Conservation (phyloP, 768 basidiomycete species). For the Lanmaoa pseudosensibilis region DNA sequence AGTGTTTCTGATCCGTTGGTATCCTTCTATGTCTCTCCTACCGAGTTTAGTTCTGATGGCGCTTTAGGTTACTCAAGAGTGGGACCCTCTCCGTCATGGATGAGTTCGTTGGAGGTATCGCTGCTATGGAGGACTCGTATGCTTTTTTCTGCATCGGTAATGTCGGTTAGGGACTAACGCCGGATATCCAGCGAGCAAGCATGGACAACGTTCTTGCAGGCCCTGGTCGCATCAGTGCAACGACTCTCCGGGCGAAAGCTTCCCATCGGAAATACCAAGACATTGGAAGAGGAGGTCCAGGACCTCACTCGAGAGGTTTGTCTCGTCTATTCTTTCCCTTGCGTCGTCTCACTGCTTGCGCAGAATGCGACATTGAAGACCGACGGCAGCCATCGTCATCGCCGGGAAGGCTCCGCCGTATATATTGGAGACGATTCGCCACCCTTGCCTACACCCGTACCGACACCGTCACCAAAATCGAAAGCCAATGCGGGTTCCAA, state of each 20-base stretch:
- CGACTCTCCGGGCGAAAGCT: constrained; percentile 65
- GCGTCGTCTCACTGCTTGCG: background rate
- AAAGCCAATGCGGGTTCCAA: constrained; percentile 45
- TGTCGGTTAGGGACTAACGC: constrained; percentile 15
- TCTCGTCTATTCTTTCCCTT: background rate
- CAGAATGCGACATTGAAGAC: constrained; percentile 13
- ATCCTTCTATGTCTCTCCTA: background rate
- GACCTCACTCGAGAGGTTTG: constrained; percentile 63
- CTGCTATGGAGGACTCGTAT: constrained; percentile 63
- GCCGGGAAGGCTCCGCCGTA: constrained; percentile 17
- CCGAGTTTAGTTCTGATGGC: constrained; percentile 2
- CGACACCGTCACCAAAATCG: constrained; percentile 27
- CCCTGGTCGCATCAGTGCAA: constrained; percentile 59
- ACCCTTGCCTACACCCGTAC: background rate
- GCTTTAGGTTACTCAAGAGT: constrained; percentile 57
- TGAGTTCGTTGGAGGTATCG: constrained; percentile 63
- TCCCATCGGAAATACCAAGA: constrained; percentile 47
- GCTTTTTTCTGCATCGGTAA: constrained; percentile 21
- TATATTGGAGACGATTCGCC: constrained; percentile 13
- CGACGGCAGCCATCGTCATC: background rate
- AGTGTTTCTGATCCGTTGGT: constrained; percentile 62
- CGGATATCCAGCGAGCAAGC: constrained; percentile 53
- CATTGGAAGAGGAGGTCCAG: constrained; percentile 59
- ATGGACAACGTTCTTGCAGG: constrained; percentile 63
- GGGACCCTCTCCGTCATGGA: constrained; percentile 60